Percentiles rank a stretch among this genome's conserved stretches.
Conservation (phyloP, 108 stramenopile genomes). For the Cyclostephanos tholiformis region DNA sequence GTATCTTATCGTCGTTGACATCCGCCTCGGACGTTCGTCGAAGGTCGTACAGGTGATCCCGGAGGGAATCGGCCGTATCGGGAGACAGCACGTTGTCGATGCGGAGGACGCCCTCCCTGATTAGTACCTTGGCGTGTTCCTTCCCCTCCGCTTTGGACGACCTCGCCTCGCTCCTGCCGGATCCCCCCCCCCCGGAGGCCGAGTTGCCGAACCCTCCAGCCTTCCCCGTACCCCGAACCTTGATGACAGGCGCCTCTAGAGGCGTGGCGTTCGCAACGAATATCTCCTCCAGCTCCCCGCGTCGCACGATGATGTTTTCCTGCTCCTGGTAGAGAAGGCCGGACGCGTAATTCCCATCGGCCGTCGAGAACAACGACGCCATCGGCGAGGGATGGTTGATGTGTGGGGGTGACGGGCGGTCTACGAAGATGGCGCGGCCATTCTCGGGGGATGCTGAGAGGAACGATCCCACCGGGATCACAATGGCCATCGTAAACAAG, state of each 20-base stretch:
- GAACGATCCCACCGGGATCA: not conserved
- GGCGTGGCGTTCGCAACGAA: slow-evolving; percentile 52
- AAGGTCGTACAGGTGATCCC: slow-evolving; percentile 55
- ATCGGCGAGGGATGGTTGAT: not conserved
- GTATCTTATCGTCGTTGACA: slow-evolving; percentile 49
- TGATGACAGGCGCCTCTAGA: slow-evolving; percentile 29
- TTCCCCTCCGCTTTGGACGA: slow-evolving; percentile 57
- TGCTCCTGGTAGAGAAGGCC: slow-evolving; percentile 71
- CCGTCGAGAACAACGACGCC: not conserved
- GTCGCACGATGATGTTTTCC: slow-evolving; percentile 62
- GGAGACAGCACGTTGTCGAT: slow-evolving; percentile 69
- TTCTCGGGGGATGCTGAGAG: not conserved
- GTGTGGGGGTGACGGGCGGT: not conserved
- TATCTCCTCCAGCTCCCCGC: slow-evolving; percentile 61
- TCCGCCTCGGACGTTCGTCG: slow-evolving; percentile 45
- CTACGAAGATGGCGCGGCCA: not conserved
- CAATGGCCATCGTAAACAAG: not conserved
- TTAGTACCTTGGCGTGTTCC: slow-evolving; percentile 60
- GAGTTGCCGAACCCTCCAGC: slow-evolving; percentile 57
- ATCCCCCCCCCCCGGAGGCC: slow-evolving; percentile 4
- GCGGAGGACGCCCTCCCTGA: slow-evolving; percentile 71
- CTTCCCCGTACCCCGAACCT: slow-evolving; percentile 49
- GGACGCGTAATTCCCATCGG: slow-evolving; percentile 9
- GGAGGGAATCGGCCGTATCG: slow-evolving; percentile 57
- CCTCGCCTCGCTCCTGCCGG: slow-evolving; percentile 15